A percentile compares a stretch with the other conserved stretches of the same genome.
Evolutionary conservation across 306 rosid genomes (phyloP).

Genomic region (Carpinus fangiana): DNA sequence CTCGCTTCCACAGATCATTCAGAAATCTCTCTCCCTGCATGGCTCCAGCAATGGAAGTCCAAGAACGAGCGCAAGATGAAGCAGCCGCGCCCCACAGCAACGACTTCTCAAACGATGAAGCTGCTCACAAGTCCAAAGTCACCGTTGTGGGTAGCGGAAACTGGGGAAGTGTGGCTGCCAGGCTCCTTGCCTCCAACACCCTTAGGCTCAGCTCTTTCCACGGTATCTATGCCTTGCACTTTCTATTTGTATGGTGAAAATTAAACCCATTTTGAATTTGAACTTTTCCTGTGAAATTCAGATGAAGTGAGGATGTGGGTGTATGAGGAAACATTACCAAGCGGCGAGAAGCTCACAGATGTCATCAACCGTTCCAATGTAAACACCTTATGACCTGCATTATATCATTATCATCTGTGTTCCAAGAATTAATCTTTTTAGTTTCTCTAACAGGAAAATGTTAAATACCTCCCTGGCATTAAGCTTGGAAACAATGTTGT

Average conservation of each 20-base stretch:
- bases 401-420: constrained; percentile 8
- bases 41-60: constrained; percentile 60
- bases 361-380: constrained; percentile 78
- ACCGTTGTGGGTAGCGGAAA: constrained; percentile 90
- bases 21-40: constrained; percentile 14
- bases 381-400: constrained; percentile 29
- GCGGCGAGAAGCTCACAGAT: constrained; percentile 79
- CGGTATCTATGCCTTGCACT: constrained; percentile 39
- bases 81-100: constrained; percentile 21
- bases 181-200: constrained; percentile 88
- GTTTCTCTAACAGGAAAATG: constrained; percentile 69
- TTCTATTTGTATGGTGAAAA: background rate
- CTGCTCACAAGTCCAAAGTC: constrained; percentile 57
- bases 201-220: constrained; percentile 55
- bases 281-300: constrained; percentile 29
- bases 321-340: constrained; percentile 69
- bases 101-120: constrained; percentile 33
- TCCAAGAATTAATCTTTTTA: constrained; percentile 7
- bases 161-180: constrained; percentile 94
- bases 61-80: constrained; percentile 26
- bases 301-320: constrained; percentile 99
- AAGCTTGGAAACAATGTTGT: constrained; percentile 87
- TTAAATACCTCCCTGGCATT: constrained; percentile 81
- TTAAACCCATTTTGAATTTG: constrained; percentile 18
- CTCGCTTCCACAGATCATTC: background rate